These are phyloP conservation scores for Deinandra increscens DNA, from an alignment of 129 eudicot genomes.

Conservation along the genomic window DNA sequence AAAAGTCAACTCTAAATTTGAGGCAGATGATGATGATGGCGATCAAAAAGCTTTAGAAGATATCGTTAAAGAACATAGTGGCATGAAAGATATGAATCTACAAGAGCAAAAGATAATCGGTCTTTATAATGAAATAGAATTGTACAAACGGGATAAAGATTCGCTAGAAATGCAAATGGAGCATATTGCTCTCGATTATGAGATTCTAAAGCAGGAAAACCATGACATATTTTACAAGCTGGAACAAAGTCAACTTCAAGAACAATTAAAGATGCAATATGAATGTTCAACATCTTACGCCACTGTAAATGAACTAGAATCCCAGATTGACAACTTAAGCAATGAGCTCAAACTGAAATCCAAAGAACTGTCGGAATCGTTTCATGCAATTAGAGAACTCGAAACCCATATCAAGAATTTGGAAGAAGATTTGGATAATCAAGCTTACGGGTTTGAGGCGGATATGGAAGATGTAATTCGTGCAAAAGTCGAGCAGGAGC, in stretches of 20 bases:
- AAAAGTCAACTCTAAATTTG: conserved; percentile 31
- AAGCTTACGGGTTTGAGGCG: conserved; percentile 66
- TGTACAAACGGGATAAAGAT: conserved; percentile 74
- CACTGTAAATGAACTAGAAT: conserved; percentile 52
- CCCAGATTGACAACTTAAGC: conserved; percentile 46
- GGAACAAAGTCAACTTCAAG: conserved; percentile 77
- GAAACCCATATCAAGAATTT: conserved; percentile 60
- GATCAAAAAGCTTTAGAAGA: conserved; percentile 85
- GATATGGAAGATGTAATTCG: conserved; percentile 66
- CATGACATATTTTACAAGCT: conserved; percentile 64
- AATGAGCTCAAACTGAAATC: conserved; percentile 42
- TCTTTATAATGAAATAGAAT: conserved; percentile 70
- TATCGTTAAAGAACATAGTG: conserved; percentile 71
- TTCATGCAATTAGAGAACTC: conserved; percentile 37
- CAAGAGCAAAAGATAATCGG: conserved; percentile 76
- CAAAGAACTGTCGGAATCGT: conserved; percentile 42
- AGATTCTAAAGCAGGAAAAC: conserved; percentile 87
- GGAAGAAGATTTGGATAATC: conserved; percentile 75
- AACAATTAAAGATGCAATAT: conserved; percentile 82
- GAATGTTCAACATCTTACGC: conserved; percentile 72
- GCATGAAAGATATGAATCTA: conserved; percentile 52
- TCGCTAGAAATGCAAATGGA: conserved; percentile 91
- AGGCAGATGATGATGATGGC: conserved; percentile 48
- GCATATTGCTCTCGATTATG: conserved; percentile 92
- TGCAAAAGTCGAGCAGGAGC: conserved; percentile 82